Evolutionary conservation across 1,284 basidiomycete genomes (phyloP).

Genomic region (Pholiota adiposa): DNA sequence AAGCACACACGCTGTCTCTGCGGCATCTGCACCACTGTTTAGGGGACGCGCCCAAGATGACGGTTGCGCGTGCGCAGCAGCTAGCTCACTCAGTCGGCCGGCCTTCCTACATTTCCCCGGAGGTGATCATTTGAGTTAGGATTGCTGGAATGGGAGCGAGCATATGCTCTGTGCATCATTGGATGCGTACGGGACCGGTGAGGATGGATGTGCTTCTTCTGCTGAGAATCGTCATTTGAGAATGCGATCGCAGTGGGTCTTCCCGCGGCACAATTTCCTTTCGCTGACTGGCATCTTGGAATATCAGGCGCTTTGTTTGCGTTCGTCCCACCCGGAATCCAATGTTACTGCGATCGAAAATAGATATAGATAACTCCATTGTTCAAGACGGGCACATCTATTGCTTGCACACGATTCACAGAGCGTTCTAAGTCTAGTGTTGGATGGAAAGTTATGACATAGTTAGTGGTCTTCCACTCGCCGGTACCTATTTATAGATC

Average conservation of each 20-base stretch:
- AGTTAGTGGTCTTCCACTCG: neutral
- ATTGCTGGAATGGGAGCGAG: neutral
- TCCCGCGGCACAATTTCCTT: slow-evolving; percentile 9
- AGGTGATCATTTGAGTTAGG: neutral
- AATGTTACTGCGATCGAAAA: neutral
- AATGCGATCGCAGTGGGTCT: neutral
- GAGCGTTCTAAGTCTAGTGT: too few relatives aligned
- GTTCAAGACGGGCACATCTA: too few relatives aligned
- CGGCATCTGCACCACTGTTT: neutral
- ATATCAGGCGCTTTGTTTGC: neutral
- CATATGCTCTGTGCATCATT: neutral
- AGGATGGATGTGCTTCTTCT: neutral
- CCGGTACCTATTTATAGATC: neutral
- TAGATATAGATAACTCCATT: neutral
- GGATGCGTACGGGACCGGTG: neutral
- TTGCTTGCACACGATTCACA: too few relatives aligned
- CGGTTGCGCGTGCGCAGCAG: neutral
- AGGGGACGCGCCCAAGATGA: neutral
- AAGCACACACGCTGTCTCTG: neutral
- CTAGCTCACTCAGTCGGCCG: neutral
- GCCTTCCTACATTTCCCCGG: slow-evolving; percentile 12
- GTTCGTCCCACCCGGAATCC: neutral
- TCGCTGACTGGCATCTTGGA: neutral
- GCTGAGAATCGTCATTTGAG: neutral
- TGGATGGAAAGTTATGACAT: too few relatives aligned